Evolutionary conservation across 108 stramenopile genomes (phyloP), one percentile per base, ranked within the genome.

Genomic region (Heterococcus sp.): DNA sequence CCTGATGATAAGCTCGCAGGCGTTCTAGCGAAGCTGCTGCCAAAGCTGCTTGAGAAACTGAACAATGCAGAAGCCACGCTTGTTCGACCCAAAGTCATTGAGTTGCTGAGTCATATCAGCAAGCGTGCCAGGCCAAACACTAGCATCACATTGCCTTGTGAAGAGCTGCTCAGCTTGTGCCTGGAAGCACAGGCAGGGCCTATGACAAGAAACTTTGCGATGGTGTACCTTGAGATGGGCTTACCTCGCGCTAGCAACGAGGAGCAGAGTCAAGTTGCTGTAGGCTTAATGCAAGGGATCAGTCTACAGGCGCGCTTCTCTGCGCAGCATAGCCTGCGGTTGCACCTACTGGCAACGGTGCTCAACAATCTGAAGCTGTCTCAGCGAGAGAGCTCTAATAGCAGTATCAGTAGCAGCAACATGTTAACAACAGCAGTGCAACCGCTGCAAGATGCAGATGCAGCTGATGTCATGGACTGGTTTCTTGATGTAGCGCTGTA

Each of bases 31-130:
- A 73, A 75, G 74, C 79, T 81, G 2, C 72, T 81, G 28, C 79
- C 79, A 32, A 81, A 73, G 71, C 72, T 81, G 27, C 66, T 81
- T 32, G 58, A n/a, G 21, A 81, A 73, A 72, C 79, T 81, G 27
- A 70, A 81, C 65, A 65, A 30, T 32, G 27, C 27, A 40, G 32
- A 71, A 3, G 72, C 65, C 32, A n/a, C n/a, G n/a, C 37, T 21
- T 1, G 64, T 81, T 33, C 68, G 79, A 29, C 64, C 40, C 30
- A 81, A 81, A 38, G 79, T 81, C 35, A 38, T 81, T 29, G 79
- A 81, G 31, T 65, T 81, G 8, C 79, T 81, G n/a, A 81, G 69
- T 39, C 79, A 81, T 28, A 66, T 81, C 65, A 75, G 74, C 65
- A 81, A 70, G 65, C 72, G 79, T 38, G 79, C 38, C 32, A 71